phyloP scores from a whole-genome alignment of 73 alveolate genomes.

The Tetrahymena malaccensis region DNA sequence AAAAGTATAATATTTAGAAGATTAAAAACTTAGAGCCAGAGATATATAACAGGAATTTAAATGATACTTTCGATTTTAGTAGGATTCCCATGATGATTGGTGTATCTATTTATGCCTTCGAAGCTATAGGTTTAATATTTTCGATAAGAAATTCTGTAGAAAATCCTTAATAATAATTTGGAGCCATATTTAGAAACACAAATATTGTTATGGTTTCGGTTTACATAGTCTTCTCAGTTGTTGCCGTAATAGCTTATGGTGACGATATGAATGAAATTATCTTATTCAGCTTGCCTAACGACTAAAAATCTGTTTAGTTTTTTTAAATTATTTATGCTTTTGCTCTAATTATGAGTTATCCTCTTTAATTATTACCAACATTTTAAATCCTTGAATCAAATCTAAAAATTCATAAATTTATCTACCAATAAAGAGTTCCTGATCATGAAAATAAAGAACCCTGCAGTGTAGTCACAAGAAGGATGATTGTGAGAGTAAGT shows the following conservation, averaged over 20 bases:
- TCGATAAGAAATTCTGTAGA: slow-evolving; percentile 11
- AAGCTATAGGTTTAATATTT: slow-evolving; percentile 22
- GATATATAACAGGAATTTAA: background rate
- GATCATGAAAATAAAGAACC: background rate
- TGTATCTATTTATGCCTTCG: slow-evolving; percentile 30
- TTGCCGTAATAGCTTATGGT: slow-evolving; percentile 17
- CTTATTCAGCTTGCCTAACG: slow-evolving; percentile 5
- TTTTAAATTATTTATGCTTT: slow-evolving; percentile 23
- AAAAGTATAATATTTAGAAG: background rate
- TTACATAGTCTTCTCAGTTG: slow-evolving; percentile 11
- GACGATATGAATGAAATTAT: slow-evolving; percentile 10
- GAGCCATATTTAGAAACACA: slow-evolving; percentile 20
- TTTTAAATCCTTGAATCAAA: slow-evolving; percentile 8
- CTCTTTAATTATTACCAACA: slow-evolving; percentile 22
- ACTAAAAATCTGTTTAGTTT: background rate
- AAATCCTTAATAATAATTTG: background rate
- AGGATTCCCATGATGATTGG: slow-evolving; percentile 28
- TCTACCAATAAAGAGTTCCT: background rate
- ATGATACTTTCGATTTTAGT: background rate
- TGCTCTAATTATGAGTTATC: slow-evolving; percentile 23
- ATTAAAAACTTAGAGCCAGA: background rate
- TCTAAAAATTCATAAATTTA: background rate
- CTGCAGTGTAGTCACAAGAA: background rate
- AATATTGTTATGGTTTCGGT: background rate
- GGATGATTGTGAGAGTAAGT: background rate